Evolutionary conservation across 1,139 yeast genomes (phyloP), one percentile per base, ranked within the genome.

Genomic region (Debaryomyces psychrophilus): DNA sequence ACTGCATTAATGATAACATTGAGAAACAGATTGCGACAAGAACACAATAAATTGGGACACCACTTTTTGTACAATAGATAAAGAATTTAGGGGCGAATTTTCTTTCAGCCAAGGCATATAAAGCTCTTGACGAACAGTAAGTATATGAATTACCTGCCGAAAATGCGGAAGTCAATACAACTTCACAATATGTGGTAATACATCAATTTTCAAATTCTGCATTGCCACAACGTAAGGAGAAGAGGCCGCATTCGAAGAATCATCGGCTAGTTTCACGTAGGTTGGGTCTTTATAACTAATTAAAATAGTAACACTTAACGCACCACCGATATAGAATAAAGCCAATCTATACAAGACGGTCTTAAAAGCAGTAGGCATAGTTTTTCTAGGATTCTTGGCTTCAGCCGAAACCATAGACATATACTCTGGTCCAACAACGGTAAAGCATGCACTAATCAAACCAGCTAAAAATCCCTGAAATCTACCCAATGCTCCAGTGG

Each of bases 321-420:
- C 76, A 41, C 77, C 76, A 18, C 77, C 77, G 47, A 88, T 68
- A 60, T 87, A 90, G 54, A 90, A 79, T 15, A 86, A 66, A 0
- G 87, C 80, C 57, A 90, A 73, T 56, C 96, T 76, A 60, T 80
- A 79, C 50, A 87, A 82, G 9, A 89, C 93, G 36, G 87, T 87
- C 60, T 82, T 86, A 69, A 82, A 88, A 3, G 96, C 96, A 38
- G 73, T 76, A 18, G 93, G 93, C 64, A 90, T 70, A n/a, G 81
- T 83, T 54, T 79, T 79, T 49, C 95, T 77, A 20, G 97, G 97
- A 58, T 87, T 79, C 28, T 76, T 70, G 3, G 90, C 85, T 64
- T 89, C 96, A 49, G 92, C 93, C 2, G 95, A 93, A 43, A 84
- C 80, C 90, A 87, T 85, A 1, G 90, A 79, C 52, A 89, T 81